A percentile compares a stretch with the other conserved stretches of the same genome.
phyloP scores from a whole-genome alignment of 768 basidiomycete genomes.

The Cytidiella melzeri region DNA sequence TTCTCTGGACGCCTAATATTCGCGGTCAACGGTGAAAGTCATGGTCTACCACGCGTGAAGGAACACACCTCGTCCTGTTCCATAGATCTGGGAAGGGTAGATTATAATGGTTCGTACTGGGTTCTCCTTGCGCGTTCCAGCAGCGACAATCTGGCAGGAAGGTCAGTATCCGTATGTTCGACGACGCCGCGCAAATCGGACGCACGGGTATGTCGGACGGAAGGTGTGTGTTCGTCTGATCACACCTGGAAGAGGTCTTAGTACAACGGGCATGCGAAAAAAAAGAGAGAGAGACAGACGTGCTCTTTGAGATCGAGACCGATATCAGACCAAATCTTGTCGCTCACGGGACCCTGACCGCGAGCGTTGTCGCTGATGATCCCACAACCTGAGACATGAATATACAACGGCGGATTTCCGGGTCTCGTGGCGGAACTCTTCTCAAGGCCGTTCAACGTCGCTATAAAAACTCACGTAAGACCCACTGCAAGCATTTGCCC shows the following conservation, averaged over 20 bases:
- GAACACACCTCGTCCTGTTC: conserved; percentile 32
- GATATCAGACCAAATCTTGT: conserved; percentile 33
- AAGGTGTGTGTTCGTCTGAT: conserved; percentile 27
- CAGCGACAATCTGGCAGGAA: conserved; percentile 29
- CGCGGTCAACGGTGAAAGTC: background rate
- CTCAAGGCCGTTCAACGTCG: conserved; percentile 34
- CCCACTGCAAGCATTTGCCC: background rate
- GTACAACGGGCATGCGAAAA: too few species aligned
- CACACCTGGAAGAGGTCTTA: conserved; percentile 17
- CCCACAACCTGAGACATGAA: conserved; percentile 38
- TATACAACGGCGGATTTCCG: conserved; percentile 35
- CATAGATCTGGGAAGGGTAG: conserved; percentile 38
- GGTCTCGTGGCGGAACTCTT: conserved; percentile 29
- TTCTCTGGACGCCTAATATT: conserved; percentile 30
- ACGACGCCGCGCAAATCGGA: background rate
- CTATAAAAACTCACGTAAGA: conserved; percentile 12
- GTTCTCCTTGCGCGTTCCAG: conserved; percentile 33
- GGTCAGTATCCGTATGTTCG: conserved; percentile 1
- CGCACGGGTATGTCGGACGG: conserved; percentile 27
- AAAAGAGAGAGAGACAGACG: conserved; percentile 6
- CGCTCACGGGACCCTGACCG: conserved; percentile 30
- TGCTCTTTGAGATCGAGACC: conserved; percentile 28
- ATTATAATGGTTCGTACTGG: conserved; percentile 39
- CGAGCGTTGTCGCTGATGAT: conserved; percentile 35
- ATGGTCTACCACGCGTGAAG: background rate